Base-by-base conservation (phyloP, 768 basidiomycete genomes). In the Fibroporia radiculosa region DNA sequence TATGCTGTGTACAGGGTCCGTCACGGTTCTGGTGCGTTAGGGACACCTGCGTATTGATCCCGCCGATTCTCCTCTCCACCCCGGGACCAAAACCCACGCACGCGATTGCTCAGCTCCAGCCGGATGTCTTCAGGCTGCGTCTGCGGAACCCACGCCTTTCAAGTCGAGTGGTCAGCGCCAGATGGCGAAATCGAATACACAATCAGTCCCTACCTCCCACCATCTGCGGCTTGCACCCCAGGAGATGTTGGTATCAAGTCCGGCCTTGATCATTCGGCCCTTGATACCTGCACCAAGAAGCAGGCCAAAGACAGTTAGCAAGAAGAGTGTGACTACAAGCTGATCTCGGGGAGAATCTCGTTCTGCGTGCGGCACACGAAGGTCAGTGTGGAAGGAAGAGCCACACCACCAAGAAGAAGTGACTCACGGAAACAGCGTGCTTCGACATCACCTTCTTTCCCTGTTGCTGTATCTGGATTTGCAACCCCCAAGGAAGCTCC, bases 291-390 rank as follows among this genome's bases (percentile, higher is more conserved):
- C 89, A 40, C 78, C 83, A 20, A 95, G 69, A 33, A 95, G 67
- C 45, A 95, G 74, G 18, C 89, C 90, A 54, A 93, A 83, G 22
- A 96, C 83, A 24, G 82, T 86, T 51, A 96, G 66, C 23, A 95
- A 70, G 69, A 95, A 96, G 41, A 93, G 70, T 14, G 91, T 92
- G 36, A 95, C 93, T 25, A 95, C 84, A 23, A 93, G 72, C 59
- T 95, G 92, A 66, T 96, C 93, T 62, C 92, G 68, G n/a, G 93
- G 93, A 16, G 89, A 93, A 69, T 95, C 92, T 49, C 93, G 79
- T 69, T 93, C 92, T 95, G 47, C 26, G 57, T 59, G 25, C 13
- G 35, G 59, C 22, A 27, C 8, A 38, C 19, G 19, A 11, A 24
- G 18, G 37, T 49, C 31, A 49, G 42, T 24, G 14, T 35, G 40